Percentiles rank a stretch among this genome's conserved stretches.
These are phyloP conservation scores for Termitomyces sp. DNA, from an alignment of 768 basidiomycete species.

Conservation along the genomic window DNA sequence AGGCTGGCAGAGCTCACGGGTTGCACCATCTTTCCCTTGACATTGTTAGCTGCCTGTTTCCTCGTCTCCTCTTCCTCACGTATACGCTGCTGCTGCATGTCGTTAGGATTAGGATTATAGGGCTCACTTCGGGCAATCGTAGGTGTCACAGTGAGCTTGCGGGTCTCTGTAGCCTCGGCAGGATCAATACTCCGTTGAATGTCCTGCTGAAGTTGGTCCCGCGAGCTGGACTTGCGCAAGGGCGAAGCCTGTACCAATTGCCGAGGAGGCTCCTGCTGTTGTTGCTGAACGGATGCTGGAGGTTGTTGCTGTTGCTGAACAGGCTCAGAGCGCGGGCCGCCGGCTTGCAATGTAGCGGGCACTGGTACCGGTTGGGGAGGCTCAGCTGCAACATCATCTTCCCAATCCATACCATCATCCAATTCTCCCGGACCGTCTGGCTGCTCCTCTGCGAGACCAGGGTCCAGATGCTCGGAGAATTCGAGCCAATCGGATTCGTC, in stretches of 20 bases:
- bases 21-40: slow-evolving; percentile 47
- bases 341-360: slow-evolving; percentile 34
- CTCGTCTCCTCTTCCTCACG: slow-evolving; percentile 41
- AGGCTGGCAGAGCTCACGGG: slow-evolving; percentile 40
- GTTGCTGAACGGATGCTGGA: slow-evolving; percentile 28
- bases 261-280: slow-evolving; percentile 20
- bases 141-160: slow-evolving; percentile 76
- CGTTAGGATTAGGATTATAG: slow-evolving; percentile 31
- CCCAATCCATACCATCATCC: slow-evolving; percentile 90
- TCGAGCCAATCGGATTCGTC: slow-evolving; percentile 40
- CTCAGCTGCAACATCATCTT: slow-evolving; percentile 52
- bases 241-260: slow-evolving; percentile 17
- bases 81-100: slow-evolving; percentile 32
- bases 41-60: slow-evolving; percentile 40
- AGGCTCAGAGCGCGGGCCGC: slow-evolving; percentile 25
- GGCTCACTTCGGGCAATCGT: slow-evolving; percentile 61
- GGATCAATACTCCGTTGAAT: slow-evolving; percentile 49
- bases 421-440: slow-evolving; percentile 43
- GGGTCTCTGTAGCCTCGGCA: slow-evolving; percentile 66
- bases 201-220: slow-evolving; percentile 38
- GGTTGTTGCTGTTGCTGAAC: slow-evolving; percentile 28
- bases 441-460: slow-evolving; percentile 56
- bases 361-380: slow-evolving; percentile 17
- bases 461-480: slow-evolving; percentile 67
- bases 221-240: slow-evolving; percentile 42